Base-by-base conservation (phyloP, 106 monocot species). In the Gastrodia elata region DNA sequence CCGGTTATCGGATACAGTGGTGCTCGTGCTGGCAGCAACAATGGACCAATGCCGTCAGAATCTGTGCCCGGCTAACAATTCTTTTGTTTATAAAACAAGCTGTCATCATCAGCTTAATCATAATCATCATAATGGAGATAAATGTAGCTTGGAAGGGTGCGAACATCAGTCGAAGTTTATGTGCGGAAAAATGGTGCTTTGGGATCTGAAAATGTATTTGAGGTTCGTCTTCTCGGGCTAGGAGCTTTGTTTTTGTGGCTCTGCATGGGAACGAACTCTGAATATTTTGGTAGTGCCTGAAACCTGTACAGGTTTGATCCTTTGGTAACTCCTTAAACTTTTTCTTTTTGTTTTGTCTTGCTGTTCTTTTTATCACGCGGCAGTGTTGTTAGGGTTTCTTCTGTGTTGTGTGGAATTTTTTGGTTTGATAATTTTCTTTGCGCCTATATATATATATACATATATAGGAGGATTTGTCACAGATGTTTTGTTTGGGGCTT, bases 211-310 rank as follows among this genome's bases (percentile, higher is more conserved):
- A 20, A 48, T 68, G 38, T 34, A 20, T 30, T 61, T 22, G 77
- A 70, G 78, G 69, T 73, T 77, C 59, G 67, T 44, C 74, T 82
- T 82, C 69, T 70, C 65, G 43, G n/a, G n/a, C n/a, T n/a, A n/a
- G 73, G 82, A 78, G 80, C 70, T 75, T 70, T 73, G 58, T 77
- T 84, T 84, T 76, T 76, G 18, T 52, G 16, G 49, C 49, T 52
- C 49, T 52, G 49, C 49, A 52, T 22, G 22, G 49, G 49, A 52
- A 52, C 49, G 49, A 52, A 52, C 49, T 52, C 49, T 22, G 22
- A 22, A 20, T 20, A 52, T 4, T 52, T n/a, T 52, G 22, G 18
- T 52, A 52, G 20, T 48, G 49, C 8, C 49, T 15, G 3, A 8
- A 52, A n/a, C 44, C 49, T 52, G 22, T 52, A 20, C 49, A 52